Evolutionary conservation across 1,284 basidiomycete species (phyloP), one percentile per base, ranked within the genome.

Genomic region (Pseudozyma tsukubaensis): DNA sequence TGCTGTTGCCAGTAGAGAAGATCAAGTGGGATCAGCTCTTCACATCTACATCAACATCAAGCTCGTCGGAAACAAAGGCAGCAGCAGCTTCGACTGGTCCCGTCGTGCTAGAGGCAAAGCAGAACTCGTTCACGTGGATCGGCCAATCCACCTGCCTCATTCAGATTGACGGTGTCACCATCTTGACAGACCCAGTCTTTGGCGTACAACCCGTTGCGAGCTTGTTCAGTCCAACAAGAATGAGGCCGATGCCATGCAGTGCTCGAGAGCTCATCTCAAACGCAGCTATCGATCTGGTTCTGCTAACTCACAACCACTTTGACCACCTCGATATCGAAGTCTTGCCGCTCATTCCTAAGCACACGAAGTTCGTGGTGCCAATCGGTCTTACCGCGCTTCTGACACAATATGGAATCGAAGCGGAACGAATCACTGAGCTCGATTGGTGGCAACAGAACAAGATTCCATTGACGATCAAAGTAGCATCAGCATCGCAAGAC

Each of bases 121-220:
- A 66, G 10, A 49, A 52, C 6, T 71, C 77, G 0, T 79, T 77
- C 59, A 80, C 77, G 13, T 80, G 78, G 78, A 75, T 81, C 32
- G 78, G 78, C 14, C 78, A 80, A 35, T 70, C 64, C 19, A 81
- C 78, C 12, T 80, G 85, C 19, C 85, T 86, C 48, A 84, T 87
- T 14, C 87, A 87, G 36, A 77, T 87, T 42, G 85, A 86, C 50
- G 86, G 86, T 16, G 80, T 87, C 12, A 84, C 84, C 16, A 86
- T 88, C 49, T 78, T 88, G 18, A 88, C 87, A 40, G 87, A 88
- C 66, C 87, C 87, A 1, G 86, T 87, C 11, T 85, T 87, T 29
- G 85, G 85, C 40, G 81, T 86, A 50, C 84, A 85, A 35, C 86
- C 86, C 0, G 73, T 87, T 10, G 80, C 81, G 3, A 86, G 84